Evolutionary conservation across 306 rosid genomes (phyloP).

Genomic region (Prunus campanulata): DNA sequence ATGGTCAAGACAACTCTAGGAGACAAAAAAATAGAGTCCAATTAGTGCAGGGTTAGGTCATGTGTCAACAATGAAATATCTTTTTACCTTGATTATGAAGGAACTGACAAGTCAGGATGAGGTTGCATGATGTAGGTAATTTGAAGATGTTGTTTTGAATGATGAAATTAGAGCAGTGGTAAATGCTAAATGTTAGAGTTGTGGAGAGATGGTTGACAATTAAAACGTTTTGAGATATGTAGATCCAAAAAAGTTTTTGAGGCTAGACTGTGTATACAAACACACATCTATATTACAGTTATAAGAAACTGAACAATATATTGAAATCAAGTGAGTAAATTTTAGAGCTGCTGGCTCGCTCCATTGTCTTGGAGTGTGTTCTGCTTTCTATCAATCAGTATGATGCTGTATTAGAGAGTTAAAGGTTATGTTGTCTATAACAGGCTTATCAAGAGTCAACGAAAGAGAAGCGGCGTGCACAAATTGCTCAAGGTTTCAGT

Average conservation of each 20-base stretch:
- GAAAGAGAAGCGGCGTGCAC: constrained; percentile 89
- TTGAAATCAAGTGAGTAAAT: too few species aligned
- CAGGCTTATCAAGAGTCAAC: constrained; percentile 98
- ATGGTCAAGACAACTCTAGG: neutral
- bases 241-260: too few species aligned
- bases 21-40: neutral
- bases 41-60: neutral
- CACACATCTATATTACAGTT: too few species aligned
- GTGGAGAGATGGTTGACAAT: too few species aligned
- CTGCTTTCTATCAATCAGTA: neutral
- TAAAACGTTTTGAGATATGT: too few species aligned
- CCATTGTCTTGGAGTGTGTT: neutral
- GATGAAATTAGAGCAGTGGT: too few species aligned
- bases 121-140: neutral
- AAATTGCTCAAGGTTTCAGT: constrained; percentile 84
- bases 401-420: constrained; percentile 11
- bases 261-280: too few species aligned
- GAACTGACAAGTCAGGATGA: neutral
- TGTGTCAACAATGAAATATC: neutral
- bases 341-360: neutral
- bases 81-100: neutral
- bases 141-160: too few species aligned
- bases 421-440: constrained; percentile 25
- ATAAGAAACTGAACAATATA: too few species aligned
- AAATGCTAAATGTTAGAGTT: too few species aligned